Evolutionary conservation across 2,329 filamentous ascomycete genomes (phyloP), one percentile per base, ranked within the genome.

Genomic region (Ceratocystis colombiana): DNA sequence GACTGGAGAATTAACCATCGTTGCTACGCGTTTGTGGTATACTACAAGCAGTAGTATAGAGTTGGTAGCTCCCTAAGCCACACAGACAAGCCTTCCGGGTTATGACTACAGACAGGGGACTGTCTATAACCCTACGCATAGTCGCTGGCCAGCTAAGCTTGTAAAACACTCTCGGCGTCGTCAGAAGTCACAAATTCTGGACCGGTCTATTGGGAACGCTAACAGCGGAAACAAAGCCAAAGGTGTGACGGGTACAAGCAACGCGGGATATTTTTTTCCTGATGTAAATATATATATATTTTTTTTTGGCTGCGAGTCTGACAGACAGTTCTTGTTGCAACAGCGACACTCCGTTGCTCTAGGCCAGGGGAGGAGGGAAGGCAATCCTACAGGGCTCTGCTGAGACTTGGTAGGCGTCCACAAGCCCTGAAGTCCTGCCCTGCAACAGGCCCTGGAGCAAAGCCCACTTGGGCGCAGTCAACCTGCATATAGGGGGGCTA

Each of bases 401-500:
- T 33, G 53, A 25, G 53, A 25, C 30, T 15, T 17, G 30, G 12
- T 25, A 41, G 37, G 10, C 37, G 12, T 41, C 10, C 10, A 15
- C 20, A 50, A 5, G 7, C 46, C 46, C 46, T 20, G 46, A 53
- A 6, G 20, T 5, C 22, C 22, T 25, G 22, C 22, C 20, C 46
- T 20, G 46, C n/a, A 50, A 50, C 46, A 57, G 30, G 25, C 53
- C 25, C 53, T 57, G 2, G 30, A 57, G 28, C 25, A n/a, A 22
- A 59, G 25, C 55, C 55, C 25, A 59, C 55, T 59, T 33, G 6
- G 28, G 25, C 10, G 55, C 55, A 59, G 20, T n/a, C 20, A 15
- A 33, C 55, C 28, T 59, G 55, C 55, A 59, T 59, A 59, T 33
- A 30, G 28, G 37, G 33, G 37, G 37, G 10, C 37, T n/a, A n/a